Evolutionary conservation across 129 eudicot species (phyloP).

Genomic region (Chrysanthemum lavandulifolium): DNA sequence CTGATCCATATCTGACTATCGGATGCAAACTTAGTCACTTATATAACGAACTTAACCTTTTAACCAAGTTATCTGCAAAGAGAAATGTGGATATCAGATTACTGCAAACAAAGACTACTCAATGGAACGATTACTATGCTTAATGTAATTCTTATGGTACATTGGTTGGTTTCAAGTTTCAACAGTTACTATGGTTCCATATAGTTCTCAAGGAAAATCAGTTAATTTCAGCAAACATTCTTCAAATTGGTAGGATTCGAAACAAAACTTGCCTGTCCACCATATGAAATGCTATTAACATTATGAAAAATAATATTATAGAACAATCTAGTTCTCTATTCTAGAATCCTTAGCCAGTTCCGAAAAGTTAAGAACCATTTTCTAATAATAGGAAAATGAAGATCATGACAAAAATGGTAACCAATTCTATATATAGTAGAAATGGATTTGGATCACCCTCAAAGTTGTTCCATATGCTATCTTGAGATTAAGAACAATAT

Average conservation of each 20-base stretch:
- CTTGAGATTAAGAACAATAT: neutral
- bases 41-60: neutral
- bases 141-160: neutral
- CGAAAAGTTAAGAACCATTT: constrained; percentile 10
- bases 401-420: constrained; percentile 2
- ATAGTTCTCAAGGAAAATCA: neutral
- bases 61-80: constrained; percentile 20
- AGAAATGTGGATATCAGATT: constrained; percentile 17
- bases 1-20: constrained; percentile 41
- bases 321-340: neutral
- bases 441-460: neutral
- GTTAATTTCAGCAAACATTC: neutral
- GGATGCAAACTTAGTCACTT: too few relatives aligned
- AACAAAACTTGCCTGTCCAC: neutral
- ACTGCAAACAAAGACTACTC: neutral
- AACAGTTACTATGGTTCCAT: neutral
- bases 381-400: neutral
- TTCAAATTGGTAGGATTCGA: neutral
- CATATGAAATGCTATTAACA: neutral
- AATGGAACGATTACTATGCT: neutral
- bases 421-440: neutral
- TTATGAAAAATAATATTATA: neutral
- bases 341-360: neutral
- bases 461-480: constrained; percentile 11
- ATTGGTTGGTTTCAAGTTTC: neutral